Conservation (phyloP, 768 basidiomycete species). For the Suillus ampliporus region DNA sequence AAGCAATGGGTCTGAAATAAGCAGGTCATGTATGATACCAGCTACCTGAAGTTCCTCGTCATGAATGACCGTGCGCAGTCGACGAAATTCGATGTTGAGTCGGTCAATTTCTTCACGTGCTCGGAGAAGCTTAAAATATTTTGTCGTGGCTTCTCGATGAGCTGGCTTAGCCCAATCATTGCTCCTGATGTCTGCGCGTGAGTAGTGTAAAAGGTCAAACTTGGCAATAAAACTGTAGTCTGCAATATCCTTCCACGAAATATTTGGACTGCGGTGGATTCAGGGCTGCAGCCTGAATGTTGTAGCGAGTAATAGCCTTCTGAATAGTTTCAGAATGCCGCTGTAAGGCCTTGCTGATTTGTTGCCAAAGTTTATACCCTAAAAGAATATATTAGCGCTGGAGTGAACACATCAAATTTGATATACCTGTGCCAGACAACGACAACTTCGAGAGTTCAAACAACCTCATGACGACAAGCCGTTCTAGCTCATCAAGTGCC, state of each 20-base stretch:
- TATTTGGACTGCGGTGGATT: constrained; percentile 20
- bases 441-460: constrained; percentile 36
- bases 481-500: constrained; percentile 33
- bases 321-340: constrained; percentile 31
- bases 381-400: neutral
- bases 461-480: constrained; percentile 34
- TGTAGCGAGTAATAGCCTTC: constrained; percentile 32
- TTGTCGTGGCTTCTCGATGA: constrained; percentile 23
- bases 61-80: constrained; percentile 21
- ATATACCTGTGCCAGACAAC: constrained; percentile 14
- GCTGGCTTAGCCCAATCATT: no score
- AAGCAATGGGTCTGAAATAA: constrained; percentile 3
- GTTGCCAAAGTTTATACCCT: constrained; percentile 38
- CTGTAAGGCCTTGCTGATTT: constrained; percentile 37
- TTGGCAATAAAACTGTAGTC: constrained; percentile 22
- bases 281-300: constrained; percentile 25
- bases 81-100: constrained; percentile 31
- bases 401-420: no score
- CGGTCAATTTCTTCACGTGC: constrained; percentile 34
- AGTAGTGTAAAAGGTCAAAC: constrained; percentile 19
- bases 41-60: constrained; percentile 22
- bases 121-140: constrained; percentile 29
- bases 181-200: no score
- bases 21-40: neutral
- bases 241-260: constrained; percentile 22